Evolutionary conservation across 139 green algal species (phyloP), one percentile per base, ranked within the genome.

Genomic region (Picochlorum sp.): DNA sequence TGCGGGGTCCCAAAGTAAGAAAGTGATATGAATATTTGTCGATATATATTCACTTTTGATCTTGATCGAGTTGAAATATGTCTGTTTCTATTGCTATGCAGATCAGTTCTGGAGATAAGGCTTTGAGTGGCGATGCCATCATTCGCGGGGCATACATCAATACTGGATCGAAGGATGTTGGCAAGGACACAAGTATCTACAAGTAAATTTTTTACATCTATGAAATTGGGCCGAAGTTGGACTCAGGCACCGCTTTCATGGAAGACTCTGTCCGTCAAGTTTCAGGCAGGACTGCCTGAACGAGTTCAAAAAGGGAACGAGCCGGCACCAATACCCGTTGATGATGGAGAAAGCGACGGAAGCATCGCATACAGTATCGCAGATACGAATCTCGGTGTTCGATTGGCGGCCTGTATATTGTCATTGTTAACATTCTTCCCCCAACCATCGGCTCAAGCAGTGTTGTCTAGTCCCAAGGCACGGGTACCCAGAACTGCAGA

Each of bases 391-490:
- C n/a, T n/a, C n/a, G n/a, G n/a, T n/a, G 40, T 43, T 4, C 31
- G 33, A 2, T 43, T 73, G 5, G 63, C 73, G 2, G 61, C 68
- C 0, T 26, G 59, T n/a, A 50, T 59, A 29, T 16, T 64, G 22
- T 22, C 50, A 0, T 40, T 60, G 7, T n/a, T 57, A 1, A 54
- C 44, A 0, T 3, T 57, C 7, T 18, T 36, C 26, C 32, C 20
- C 20, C 67, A 66, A 18, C 44, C 35, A 7, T 75, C 77, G 14
- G 74, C 80, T 0, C 24, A 55, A 3, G 85, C 85, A 0, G 47
- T 93, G 7, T 78, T 94, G 4, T 82, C 73, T 39, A 82, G 67
- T 2, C 85, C 85, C 2, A 86, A 85, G 13, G 77, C 77, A 2
- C 61, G 68, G 29, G 79, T 93, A 10, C 62, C 85, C 0, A 63